Evolutionary conservation across 2,329 filamentous ascomycete genomes (phyloP), one percentile per base, ranked within the genome.

Genomic region (Aschersonia sp.): DNA sequence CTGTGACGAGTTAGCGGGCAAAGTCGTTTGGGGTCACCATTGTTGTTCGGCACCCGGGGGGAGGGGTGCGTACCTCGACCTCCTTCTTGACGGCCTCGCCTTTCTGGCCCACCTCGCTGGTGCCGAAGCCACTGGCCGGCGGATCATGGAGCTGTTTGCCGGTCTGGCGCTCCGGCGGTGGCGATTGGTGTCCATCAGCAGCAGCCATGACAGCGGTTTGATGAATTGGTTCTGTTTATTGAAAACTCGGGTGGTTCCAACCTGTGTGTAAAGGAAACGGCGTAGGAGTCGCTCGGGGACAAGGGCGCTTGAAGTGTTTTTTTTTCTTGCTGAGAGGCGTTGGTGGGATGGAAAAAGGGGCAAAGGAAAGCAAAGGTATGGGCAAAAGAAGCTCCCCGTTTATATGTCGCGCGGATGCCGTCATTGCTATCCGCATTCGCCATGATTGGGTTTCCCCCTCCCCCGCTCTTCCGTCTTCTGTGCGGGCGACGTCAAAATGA

Each of bases 141-240:
- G 74, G 59, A 6, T 76, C 76, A 53, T 76, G 67, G 49, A 77
- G 65, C 68, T 92, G 86, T 48, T 70, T 65, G 50, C 76, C 81
- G 39, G 72, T 68, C 66, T 87, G 84, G 54, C 63, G 61, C 68
- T 85, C 79, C 31, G 85, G 84, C 46, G 80, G 69, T 52, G 87
- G 88, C 32, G 87, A 94, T 67, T 94, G 22, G 9, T n/a, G 42
- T 30, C 42, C 42, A 6, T 43, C 42, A 31, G 42, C 22, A n/a
- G 30, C 30, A 29, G 42, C 29, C 22, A 22, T 22, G 22, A 22
- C 22, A 4, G 22, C 22, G 22, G 22, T 4, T 22, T 22, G 22
- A 22, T 22, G 22, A 22, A 22, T 22, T 22, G 22, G 22, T 22
- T 22, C 22, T 22, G 4, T 4, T 22, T 22, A 22, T 22, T 22